These are phyloP conservation scores for Hanseniaspora vineae DNA, from an alignment of 805 yeast species.

Conservation along the genomic window DNA sequence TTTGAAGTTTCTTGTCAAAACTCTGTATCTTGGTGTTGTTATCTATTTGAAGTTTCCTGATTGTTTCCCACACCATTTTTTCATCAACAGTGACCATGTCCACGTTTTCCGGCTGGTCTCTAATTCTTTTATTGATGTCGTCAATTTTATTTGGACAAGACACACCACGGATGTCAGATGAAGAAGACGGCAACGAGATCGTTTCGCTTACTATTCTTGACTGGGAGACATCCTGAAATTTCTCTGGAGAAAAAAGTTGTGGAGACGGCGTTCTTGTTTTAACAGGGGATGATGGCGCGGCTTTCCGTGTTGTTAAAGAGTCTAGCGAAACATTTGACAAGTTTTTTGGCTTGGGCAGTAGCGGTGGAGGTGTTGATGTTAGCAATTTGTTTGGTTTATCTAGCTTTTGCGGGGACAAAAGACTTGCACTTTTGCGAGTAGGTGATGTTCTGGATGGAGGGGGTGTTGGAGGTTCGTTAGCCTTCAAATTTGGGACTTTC, in stretches of 20 bases:
- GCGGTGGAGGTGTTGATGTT: slow-evolving; percentile 1
- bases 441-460: not conserved
- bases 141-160: not conserved
- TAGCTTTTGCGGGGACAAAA: not conserved
- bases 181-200: too few species aligned
- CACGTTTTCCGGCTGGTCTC: not conserved
- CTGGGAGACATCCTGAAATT: too few species aligned
- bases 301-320: not conserved
- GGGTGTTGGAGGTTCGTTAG: not conserved
- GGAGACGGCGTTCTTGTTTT: not conserved
- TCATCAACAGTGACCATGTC: not conserved
- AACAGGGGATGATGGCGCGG: not conserved
- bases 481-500: not conserved
- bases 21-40: slow-evolving; percentile 15
- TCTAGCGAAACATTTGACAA: not conserved
- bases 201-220: too few species aligned
- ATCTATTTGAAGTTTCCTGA: slow-evolving; percentile 5
- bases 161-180: not conserved
- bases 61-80: not conserved
- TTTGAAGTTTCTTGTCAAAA: slow-evolving; percentile 18
- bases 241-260: not conserved
- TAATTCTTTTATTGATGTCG: not conserved
- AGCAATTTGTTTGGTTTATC: not conserved
- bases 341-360: slow-evolving; percentile 5
- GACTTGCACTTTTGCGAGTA: not conserved